A percentile compares a stretch with the other conserved stretches of the same genome.
Conservation (phyloP, 169 alveolate genomes). For the Cystoisospora suis region DNA sequence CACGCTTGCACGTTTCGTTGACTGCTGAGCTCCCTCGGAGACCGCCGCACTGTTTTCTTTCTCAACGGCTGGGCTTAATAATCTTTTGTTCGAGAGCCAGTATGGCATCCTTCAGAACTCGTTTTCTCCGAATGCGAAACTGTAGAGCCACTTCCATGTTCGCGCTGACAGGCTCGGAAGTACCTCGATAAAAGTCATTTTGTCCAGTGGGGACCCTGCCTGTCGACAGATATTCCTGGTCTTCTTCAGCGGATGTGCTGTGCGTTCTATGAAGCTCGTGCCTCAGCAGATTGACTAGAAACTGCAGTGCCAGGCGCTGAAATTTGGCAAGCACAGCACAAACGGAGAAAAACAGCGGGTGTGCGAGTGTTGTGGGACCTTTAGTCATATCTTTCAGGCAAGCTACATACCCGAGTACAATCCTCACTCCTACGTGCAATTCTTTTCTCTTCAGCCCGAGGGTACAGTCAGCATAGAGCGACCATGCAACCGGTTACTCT, state of each 20-base stretch:
- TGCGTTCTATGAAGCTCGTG: neutral
- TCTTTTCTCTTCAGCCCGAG: neutral
- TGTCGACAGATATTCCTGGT: neutral
- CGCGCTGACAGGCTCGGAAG: neutral
- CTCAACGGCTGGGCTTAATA: neutral
- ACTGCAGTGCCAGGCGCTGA: neutral
- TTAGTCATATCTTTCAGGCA: neutral
- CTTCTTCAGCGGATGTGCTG: neutral
- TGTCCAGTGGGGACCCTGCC: neutral
- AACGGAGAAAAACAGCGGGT: neutral
- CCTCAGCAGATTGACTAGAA: neutral
- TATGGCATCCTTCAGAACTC: neutral
- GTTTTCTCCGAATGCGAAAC: slow-evolving; percentile 13
- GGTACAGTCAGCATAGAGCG: neutral
- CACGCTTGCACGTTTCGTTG: neutral
- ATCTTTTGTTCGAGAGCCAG: neutral
- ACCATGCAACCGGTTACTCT: neutral
- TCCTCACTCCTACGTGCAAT: neutral
- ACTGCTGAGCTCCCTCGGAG: neutral
- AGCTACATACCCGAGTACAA: neutral
- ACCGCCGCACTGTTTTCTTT: neutral
- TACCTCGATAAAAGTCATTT: neutral
- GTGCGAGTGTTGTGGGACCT: neutral
- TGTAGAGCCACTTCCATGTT: neutral
- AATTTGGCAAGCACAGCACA: neutral